Base-by-base conservation (phyloP, 164 flowering plant genomes). In the Annona cherimola region DNA sequence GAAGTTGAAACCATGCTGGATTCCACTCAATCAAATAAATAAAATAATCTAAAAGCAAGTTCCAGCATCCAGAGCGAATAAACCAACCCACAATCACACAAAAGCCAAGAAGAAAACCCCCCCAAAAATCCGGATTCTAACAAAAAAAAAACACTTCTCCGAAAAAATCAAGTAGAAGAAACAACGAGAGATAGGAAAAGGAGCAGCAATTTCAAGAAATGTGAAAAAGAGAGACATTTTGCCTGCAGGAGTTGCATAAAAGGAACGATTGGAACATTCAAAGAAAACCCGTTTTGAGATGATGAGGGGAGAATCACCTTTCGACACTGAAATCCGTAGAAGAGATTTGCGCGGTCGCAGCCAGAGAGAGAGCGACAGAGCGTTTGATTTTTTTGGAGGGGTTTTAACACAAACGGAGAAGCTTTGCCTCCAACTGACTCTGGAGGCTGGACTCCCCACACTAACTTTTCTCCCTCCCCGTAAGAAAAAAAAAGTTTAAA, bases 231-330 rank as follows among this genome's bases (percentile, higher is more conserved):
- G 12, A n/a, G 44, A 7, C 39, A 12, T 3, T 64, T 40, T 41
- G 43, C 40, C 4, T 16, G 18, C 3, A 64, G 39, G 8, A 43
- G 41, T 4, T 40, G 26, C 42, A 14, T 40, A 18, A 18, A 64
- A 40, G 40, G 41, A 12, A 11, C 4, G 3, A 64, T 40, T 4
- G 41, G 16, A 63, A 14, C 43, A 64, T 1, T 64, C 43, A 35
- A 64, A 40, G 42, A 64, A 64, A 64, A 40, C 67, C 67, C 19
- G 5, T 64, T 64, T 14, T 50, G 44, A 64, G 67, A 41, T 40
- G 2, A 12, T 11, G 0, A 16, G 11, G 44, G 12, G 20, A 64
- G 41, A 42, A 41, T 64, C 16, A 64, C 67, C 67, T 42, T 64
- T 4, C 6, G 41, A 7, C 44, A 40, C 41, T 41, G n/a, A 26